A percentile compares a stretch with the other conserved stretches of the same genome.
Evolutionary conservation across 2,329 filamentous ascomycete genomes (phyloP).

Genomic region (Aspergillus novofumigatus): DNA sequence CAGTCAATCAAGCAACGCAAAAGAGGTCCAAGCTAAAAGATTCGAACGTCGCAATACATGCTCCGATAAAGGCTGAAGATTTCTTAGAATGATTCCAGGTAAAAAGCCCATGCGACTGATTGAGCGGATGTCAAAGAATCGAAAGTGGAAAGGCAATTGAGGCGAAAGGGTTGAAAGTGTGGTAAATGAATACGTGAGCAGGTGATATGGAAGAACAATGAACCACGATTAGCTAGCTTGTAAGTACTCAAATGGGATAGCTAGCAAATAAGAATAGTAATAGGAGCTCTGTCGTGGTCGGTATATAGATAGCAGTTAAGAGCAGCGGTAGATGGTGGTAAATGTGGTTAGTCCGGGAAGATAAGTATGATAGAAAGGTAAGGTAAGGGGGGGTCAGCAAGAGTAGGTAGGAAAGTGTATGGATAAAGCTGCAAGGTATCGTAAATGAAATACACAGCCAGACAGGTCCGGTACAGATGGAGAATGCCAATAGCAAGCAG

Average conservation of each 20-base stretch:
- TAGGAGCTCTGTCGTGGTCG: neutral
- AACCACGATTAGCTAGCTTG: neutral
- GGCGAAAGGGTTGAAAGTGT: conserved; percentile 6
- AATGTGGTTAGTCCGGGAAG: neutral
- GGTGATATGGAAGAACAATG: neutral
- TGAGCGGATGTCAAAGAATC: neutral
- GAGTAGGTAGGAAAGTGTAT: neutral
- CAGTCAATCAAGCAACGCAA: neutral
- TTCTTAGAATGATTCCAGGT: neutral
- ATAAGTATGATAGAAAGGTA: neutral
- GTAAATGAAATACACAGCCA: neutral
- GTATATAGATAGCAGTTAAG: neutral
- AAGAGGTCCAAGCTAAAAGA: conserved; percentile 10
- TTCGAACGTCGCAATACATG: conserved; percentile 11
- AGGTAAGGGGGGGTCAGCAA: neutral
- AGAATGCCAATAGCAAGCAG: neutral
- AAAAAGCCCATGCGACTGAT: neutral
- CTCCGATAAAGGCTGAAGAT: conserved; percentile 4
- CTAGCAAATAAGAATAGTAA: conserved; percentile 1
- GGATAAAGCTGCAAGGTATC: neutral
- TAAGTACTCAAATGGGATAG: neutral
- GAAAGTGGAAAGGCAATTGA: conserved; percentile 1
- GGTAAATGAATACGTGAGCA: neutral
- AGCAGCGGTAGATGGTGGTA: neutral
- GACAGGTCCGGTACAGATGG: neutral